These are phyloP conservation scores for Paecilomyces formosus DNA, from an alignment of 2,329 filamentous ascomycete species.

Conservation along the genomic window DNA sequence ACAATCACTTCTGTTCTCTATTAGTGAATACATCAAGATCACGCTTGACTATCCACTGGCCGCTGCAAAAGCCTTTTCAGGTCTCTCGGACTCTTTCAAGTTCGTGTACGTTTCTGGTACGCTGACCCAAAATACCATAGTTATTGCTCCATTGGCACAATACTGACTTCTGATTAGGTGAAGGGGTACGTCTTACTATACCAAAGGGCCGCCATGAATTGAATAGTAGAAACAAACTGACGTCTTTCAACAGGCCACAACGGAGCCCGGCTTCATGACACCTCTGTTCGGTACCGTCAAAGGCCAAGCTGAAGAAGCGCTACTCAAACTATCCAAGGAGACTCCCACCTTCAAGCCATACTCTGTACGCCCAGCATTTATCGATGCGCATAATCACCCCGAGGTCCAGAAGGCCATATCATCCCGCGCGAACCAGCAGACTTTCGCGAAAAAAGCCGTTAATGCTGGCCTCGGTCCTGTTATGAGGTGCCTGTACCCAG, in stretches of 20 bases:
- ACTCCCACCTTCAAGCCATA: background rate
- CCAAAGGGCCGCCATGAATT: background rate
- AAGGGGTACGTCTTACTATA: background rate
- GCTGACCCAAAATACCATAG: background rate
- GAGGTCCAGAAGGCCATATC: background rate
- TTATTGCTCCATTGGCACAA: background rate
- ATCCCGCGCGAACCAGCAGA: background rate
- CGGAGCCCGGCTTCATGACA: background rate
- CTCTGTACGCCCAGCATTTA: background rate
- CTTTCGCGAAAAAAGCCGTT: background rate
- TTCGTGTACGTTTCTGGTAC: slow-evolving; percentile 64
- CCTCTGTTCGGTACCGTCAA: background rate
- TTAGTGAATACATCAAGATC: slow-evolving; percentile 57
- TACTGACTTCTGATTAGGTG: background rate
- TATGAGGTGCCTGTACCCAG: background rate
- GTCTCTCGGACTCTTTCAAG: slow-evolving; percentile 51
- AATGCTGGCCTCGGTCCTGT: background rate
- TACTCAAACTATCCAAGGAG: background rate
- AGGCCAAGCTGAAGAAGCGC: background rate
- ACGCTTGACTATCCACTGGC: slow-evolving; percentile 59
- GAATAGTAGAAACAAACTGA: background rate
- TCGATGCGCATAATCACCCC: background rate
- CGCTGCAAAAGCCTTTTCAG: slow-evolving; percentile 54
- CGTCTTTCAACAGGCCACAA: background rate
- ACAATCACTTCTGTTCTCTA: slow-evolving; percentile 30